These are phyloP conservation scores for Nyctanthes arbortristis DNA, from an alignment of 257 asterid genomes.

Conservation along the genomic window DNA sequence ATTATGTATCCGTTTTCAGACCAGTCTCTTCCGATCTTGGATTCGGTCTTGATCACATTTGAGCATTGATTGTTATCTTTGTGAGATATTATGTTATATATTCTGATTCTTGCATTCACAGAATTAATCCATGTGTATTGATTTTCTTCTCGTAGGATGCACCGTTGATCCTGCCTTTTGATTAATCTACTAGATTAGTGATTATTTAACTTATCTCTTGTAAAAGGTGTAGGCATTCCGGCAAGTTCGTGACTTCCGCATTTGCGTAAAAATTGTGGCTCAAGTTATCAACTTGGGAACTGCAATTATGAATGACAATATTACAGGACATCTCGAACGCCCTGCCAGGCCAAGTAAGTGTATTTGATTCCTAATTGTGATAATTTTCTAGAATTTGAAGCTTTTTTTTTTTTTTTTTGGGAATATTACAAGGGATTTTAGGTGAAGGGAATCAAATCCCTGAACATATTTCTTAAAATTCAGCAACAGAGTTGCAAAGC, in stretches of 20 bases:
- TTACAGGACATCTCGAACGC: conserved; percentile 63
- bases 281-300: conserved; percentile 30
- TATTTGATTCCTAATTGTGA: neutral
- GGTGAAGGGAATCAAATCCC: no score
- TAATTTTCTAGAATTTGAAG: neutral
- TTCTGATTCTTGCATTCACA: neutral
- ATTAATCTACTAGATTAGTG: neutral
- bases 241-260: conserved; percentile 36
- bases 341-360: conserved; percentile 55
- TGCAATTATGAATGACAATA: conserved; percentile 57
- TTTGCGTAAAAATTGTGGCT: conserved; percentile 12
- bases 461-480: neutral
- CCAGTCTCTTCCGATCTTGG: no score
- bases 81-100: no score
- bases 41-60: no score
- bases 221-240: conserved; percentile 33
- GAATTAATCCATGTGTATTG: no score
- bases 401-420: no score
- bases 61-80: conserved; percentile 7
- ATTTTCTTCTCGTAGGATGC: neutral
- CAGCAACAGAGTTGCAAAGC: neutral
- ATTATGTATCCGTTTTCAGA: no score
- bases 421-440: no score
- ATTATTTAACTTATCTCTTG: conserved; percentile 14
- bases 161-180: neutral